Conservation (phyloP, 2,329 filamentous ascomycete species). For the Phoma sp. region DNA sequence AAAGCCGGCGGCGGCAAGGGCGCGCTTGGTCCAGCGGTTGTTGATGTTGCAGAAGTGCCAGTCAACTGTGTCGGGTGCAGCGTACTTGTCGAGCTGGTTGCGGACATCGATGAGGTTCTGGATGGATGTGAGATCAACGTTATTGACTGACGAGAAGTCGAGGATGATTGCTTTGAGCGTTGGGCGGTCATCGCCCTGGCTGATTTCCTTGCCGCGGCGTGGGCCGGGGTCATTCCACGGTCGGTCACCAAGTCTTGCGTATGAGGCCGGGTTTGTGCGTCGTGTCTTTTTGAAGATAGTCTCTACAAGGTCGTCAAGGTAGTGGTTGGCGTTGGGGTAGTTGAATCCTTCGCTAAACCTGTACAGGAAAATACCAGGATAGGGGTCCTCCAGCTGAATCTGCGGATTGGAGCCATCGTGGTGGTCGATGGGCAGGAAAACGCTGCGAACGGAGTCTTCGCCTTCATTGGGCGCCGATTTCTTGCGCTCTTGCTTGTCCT, state of each 20-base stretch:
- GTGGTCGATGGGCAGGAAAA: conserved; percentile 89
- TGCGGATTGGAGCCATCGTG: conserved; percentile 88
- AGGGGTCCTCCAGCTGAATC: conserved; percentile 78
- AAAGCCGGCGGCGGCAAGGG: conserved; percentile 88
- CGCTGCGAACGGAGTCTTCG: conserved; percentile 68
- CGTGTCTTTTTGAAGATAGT: conserved; percentile 68
- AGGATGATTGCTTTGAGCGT: conserved; percentile 87
- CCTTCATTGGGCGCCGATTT: conserved; percentile 33
- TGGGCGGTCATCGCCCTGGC: conserved; percentile 62
- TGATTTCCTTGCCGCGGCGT: conserved; percentile 59
- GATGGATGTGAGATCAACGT: conserved; percentile 90
- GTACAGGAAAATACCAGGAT: conserved; percentile 96
- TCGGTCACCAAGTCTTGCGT: conserved; percentile 67
- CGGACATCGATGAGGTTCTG: conserved; percentile 94
- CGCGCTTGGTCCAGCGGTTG: conserved; percentile 93
- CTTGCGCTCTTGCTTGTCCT: conserved; percentile 32
- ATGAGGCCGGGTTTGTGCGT: conserved; percentile 75
- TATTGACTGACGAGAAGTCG: conserved; percentile 93
- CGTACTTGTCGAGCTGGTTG: conserved; percentile 92
- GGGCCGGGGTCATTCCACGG: conserved; percentile 96
- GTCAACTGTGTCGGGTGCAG: conserved; percentile 81
- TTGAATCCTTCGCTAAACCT: conserved; percentile 96
- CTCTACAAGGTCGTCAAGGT: conserved; percentile 72
- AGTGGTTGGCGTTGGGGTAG: conserved; percentile 92
- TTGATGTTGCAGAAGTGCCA: conserved; percentile 95